Percentiles rank a stretch among this genome's conserved stretches.
phyloP scores from a whole-genome alignment of 2,329 filamentous ascomycete species.

The Colletotrichum echinochloae region DNA sequence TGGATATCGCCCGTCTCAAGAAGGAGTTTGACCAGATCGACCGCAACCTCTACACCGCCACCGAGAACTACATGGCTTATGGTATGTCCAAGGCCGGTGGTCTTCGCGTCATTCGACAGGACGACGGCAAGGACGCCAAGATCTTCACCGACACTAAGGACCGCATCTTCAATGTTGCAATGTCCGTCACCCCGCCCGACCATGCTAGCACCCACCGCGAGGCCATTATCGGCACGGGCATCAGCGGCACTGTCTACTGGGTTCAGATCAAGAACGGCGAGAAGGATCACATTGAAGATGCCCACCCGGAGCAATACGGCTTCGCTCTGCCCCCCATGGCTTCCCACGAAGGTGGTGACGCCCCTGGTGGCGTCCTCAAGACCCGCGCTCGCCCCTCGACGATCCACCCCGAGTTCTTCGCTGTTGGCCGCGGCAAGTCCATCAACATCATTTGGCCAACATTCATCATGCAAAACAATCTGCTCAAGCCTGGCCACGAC shows the following conservation, averaged over 20 bases:
- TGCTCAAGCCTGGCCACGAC: constrained; percentile 73
- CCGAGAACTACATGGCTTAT: constrained; percentile 92
- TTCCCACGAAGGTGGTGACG: constrained; percentile 89
- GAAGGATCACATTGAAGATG: constrained; percentile 82
- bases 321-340: constrained; percentile 90
- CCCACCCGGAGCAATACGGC: constrained; percentile 84
- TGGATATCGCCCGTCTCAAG: constrained; percentile 94
- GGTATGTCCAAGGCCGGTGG: constrained; percentile 94
- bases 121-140: constrained; percentile 91
- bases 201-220: constrained; percentile 73
- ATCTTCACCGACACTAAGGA: constrained; percentile 93
- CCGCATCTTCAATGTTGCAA: constrained; percentile 92
- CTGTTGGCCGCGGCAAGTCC: constrained; percentile 93
- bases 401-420: constrained; percentile 92
- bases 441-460: constrained; percentile 88
- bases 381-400: constrained; percentile 92
- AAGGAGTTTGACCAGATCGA: constrained; percentile 99
- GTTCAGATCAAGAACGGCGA: constrained; percentile 81
- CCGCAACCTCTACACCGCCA: constrained; percentile 90
- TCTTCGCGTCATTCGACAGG: constrained; percentile 92
- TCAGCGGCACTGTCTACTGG: constrained; percentile 98
- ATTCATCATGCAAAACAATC: constrained; percentile 71
- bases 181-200: constrained; percentile 76
- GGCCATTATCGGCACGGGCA: constrained; percentile 89
- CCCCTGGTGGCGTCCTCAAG: constrained; percentile 92